phyloP scores from a whole-genome alignment of 2,329 filamentous ascomycete genomes.

The Trichoderma sp. region DNA sequence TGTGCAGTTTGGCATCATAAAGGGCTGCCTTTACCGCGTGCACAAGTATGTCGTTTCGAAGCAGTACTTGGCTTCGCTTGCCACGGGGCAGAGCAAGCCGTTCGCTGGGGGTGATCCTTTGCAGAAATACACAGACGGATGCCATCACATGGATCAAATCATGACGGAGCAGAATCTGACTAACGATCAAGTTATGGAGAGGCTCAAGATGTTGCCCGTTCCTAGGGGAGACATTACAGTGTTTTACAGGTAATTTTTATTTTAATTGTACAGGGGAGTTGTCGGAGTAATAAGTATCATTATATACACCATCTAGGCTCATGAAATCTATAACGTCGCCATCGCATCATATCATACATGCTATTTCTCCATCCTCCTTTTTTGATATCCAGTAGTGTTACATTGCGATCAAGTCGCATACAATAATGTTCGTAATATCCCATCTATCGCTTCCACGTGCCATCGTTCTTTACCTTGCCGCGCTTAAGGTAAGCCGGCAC shows the following conservation, averaged over 20 bases:
- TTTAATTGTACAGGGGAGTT: not conserved
- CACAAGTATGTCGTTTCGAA: conserved; percentile 84
- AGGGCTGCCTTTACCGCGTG: conserved; percentile 88
- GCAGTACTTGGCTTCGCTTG: conserved; percentile 59
- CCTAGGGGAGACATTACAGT: conserved; percentile 56
- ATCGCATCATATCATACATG: conserved; percentile 19
- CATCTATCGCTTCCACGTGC: not conserved
- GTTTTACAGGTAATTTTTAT: conserved; percentile 49
- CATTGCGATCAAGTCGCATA: conserved; percentile 25
- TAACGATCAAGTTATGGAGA: conserved; percentile 69
- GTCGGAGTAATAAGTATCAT: not conserved
- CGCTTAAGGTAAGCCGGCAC: conserved; percentile 25
- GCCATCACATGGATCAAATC: conserved; percentile 79
- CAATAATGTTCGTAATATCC: not conserved
- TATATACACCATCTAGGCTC: conserved; percentile 12
- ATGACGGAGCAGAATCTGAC: conserved; percentile 73
- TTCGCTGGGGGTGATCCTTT: conserved; percentile 51
- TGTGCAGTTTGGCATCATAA: conserved; percentile 94
- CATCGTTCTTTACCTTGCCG: conserved; percentile 18
- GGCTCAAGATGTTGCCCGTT: conserved; percentile 59
- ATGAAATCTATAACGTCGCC: conserved; percentile 9
- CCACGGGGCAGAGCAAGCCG: conserved; percentile 53
- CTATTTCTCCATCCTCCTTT: not conserved
- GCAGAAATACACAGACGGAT: conserved; percentile 70
- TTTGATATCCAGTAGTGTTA: conserved; percentile 29